Conservation (phyloP, 2,329 filamentous ascomycete species). For the Claviceps spartinae region DNA sequence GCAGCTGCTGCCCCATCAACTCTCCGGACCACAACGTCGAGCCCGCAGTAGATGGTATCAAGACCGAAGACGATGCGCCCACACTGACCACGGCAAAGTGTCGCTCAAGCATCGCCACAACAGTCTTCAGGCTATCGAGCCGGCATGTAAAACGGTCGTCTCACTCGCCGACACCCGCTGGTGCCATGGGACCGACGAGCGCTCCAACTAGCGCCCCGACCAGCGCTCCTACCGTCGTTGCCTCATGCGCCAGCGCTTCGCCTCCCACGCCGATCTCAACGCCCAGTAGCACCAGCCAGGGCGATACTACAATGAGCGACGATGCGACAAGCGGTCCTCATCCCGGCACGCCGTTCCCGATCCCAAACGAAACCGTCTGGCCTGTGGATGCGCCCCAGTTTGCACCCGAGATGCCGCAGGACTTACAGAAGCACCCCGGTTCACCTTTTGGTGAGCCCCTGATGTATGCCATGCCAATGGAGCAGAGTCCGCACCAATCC, state of each 20-base stretch:
- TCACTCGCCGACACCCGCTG: slow-evolving; percentile 21
- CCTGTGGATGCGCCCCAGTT: slow-evolving; percentile 26
- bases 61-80: slow-evolving; percentile 17
- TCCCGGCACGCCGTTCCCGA: slow-evolving; percentile 27
- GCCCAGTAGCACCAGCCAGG: slow-evolving; percentile 2
- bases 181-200: slow-evolving; percentile 8
- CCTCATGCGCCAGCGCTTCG: background rate
- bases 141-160: slow-evolving; percentile 23
- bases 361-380: slow-evolving; percentile 25
- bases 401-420: slow-evolving; percentile 18
- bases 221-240: background rate
- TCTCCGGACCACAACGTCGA: slow-evolving; percentile 16
- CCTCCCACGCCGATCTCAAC: background rate
- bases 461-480: slow-evolving; percentile 19
- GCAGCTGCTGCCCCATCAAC: slow-evolving; percentile 23
- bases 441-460: slow-evolving; percentile 17
- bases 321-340: slow-evolving; percentile 23
- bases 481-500: slow-evolving; percentile 17
- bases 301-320: slow-evolving; percentile 20
- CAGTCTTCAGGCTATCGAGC: slow-evolving; percentile 18
- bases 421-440: slow-evolving; percentile 19
- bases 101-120: slow-evolving; percentile 15
- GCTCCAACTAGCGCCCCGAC: background rate
- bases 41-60: slow-evolving; percentile 11
- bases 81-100: slow-evolving; percentile 16